These are phyloP conservation scores for Cylindricascospora bacillispora DNA, from an alignment of 1,139 yeast genomes.

Conservation along the genomic window DNA sequence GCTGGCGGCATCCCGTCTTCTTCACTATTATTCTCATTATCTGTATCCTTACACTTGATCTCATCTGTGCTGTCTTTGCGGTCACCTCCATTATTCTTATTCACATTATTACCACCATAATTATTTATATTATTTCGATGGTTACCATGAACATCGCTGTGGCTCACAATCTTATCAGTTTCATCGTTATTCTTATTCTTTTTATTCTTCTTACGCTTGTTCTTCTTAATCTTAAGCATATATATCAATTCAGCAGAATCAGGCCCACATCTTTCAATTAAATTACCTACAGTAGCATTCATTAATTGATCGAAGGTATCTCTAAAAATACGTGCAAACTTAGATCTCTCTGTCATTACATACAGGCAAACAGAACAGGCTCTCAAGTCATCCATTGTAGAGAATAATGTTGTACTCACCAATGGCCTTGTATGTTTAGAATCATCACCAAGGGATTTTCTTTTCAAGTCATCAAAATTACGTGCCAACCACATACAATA, in stretches of 20 bases:
- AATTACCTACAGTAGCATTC: conserved; percentile 43
- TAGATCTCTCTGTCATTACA: conserved; percentile 50
- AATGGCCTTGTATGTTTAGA: conserved; percentile 43
- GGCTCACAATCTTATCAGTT: not conserved
- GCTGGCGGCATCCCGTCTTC: conserved; percentile 46
- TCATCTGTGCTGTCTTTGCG: not conserved
- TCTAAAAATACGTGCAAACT: conserved; percentile 42
- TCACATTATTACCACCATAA: too few species aligned
- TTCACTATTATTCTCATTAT: not conserved
- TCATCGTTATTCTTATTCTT: not conserved
- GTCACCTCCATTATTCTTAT: too few species aligned
- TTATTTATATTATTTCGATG: conserved; percentile 5
- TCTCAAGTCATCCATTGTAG: conserved; percentile 43
- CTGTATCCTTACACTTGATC: conserved; percentile 3
- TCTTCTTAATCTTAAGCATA: conserved; percentile 6
- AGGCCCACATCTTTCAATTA: conserved; percentile 43
- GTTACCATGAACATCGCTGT: too few species aligned
- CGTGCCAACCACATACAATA: conserved; percentile 51
- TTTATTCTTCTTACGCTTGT: conserved; percentile 1
- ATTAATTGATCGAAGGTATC: conserved; percentile 51
- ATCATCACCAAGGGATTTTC: conserved; percentile 35
- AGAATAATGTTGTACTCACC: conserved; percentile 37
- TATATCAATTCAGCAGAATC: conserved; percentile 39
- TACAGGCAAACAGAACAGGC: conserved; percentile 47
- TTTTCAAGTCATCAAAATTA: conserved; percentile 39